Base-by-base conservation (phyloP, 805 yeast species). In the Schizosaccharomyces octosporus region DNA sequence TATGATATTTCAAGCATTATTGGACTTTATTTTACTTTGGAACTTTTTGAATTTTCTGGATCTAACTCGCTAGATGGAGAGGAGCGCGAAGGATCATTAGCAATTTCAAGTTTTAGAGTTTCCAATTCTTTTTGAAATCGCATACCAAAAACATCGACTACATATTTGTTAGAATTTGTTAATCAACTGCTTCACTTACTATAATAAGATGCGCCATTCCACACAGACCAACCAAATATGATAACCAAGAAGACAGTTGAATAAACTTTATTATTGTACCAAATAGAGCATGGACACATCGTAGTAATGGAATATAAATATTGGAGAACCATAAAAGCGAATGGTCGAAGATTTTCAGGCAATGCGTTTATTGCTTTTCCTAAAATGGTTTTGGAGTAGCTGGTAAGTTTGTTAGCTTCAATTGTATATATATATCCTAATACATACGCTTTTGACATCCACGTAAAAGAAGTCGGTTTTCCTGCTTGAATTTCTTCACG, bases 181-280 rank as follows among this genome's bases (percentile, higher is more conserved):
- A 3, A 24, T 1, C 27, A 24, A 51, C 24, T 51, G n/a, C 3
- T n/a, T 5, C 27, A 51, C 57, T 24, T 51, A 51, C 57, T 29
- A 70, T 90, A 90, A 69, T 87, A 90, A 0, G 95, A 87, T 1
- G 97, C 98, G 36, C 98, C 98, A 66, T 93, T 89, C 70, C 84
- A 87, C 54, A 88, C 76, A 1, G 97, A 94, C 70, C 80, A 78
- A 58, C 82, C 70, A 66, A 89, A 88, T n/a, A 90, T 86, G 60
- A 78, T 76, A 1, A 80, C 72, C 64, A 90, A 76, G 68, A 88
- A 89, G 0, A 76, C 65, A 0, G 83, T 79, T 31, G 93, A 86
- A 1, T 85, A 79, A 55, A 73, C 72, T 67, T 83, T 82, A 69
- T 82, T 79, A 55, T 78, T 75, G 72, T 86, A 86, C 84, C 95